Conservation (phyloP, 139 green algal genomes). For the Gonium pectorale region DNA sequence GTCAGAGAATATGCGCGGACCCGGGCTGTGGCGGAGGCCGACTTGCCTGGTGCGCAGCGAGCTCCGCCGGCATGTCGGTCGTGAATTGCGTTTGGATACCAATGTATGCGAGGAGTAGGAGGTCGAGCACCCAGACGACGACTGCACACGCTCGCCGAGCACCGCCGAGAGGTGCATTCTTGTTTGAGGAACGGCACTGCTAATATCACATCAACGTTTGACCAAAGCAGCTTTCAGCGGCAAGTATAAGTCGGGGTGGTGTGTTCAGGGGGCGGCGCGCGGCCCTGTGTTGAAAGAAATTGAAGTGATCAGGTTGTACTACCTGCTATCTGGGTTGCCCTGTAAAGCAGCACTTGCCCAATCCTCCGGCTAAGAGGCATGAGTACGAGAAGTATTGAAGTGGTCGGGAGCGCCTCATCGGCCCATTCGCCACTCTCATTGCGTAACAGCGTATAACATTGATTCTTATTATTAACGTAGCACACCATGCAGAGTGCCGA, state of each 20-base stretch:
- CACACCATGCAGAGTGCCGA: background rate
- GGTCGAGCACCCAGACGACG: conserved; percentile 6
- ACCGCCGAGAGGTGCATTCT: background rate
- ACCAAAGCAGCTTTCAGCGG: too few species aligned
- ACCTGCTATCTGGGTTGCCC: too few species aligned
- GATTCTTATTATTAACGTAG: background rate
- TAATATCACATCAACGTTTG: background rate
- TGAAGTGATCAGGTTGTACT: background rate
- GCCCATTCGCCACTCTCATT: background rate
- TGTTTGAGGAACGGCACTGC: background rate
- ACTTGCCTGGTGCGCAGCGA: background rate
- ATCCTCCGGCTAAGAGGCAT: too few species aligned
- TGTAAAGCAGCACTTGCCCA: too few species aligned
- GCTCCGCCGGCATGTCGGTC: background rate
- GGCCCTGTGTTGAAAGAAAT: too few species aligned
- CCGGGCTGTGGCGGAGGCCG: background rate
- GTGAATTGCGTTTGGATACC: background rate
- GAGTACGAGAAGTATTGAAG: too few species aligned
- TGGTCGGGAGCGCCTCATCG: too few species aligned
- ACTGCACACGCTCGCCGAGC: conserved; percentile 5
- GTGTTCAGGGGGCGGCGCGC: too few species aligned
- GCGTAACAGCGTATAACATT: background rate
- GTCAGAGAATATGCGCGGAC: background rate
- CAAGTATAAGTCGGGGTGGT: too few species aligned
- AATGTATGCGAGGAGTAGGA: background rate